A percentile compares a stretch with the other conserved stretches of the same genome.
phyloP scores from a whole-genome alignment of 2,329 filamentous ascomycete genomes.

The Penicillium sp. region DNA sequence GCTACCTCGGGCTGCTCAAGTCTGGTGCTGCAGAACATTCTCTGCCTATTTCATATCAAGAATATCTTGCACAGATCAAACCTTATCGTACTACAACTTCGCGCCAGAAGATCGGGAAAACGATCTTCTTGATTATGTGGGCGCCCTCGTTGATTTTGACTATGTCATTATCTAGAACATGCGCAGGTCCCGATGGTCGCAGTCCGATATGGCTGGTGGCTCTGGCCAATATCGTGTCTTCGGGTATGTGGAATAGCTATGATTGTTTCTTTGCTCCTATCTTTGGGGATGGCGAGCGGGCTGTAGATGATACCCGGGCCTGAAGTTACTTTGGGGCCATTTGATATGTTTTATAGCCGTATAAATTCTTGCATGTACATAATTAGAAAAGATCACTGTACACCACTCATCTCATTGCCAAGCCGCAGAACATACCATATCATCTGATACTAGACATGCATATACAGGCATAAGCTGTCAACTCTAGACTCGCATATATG shows the following conservation, averaged over 20 bases:
- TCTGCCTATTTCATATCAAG: conserved; percentile 75
- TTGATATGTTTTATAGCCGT: neutral
- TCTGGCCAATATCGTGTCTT: conserved; percentile 54
- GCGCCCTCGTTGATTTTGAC: conserved; percentile 58
- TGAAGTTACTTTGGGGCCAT: neutral
- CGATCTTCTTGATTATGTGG: conserved; percentile 61
- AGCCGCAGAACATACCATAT: neutral
- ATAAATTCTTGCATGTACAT: neutral
- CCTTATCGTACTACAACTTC: conserved; percentile 68
- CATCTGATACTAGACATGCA: neutral
- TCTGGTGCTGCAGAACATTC: conserved; percentile 75
- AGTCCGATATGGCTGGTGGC: conserved; percentile 65
- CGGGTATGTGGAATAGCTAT: conserved; percentile 62
- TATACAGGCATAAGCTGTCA: neutral
- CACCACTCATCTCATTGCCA: neutral
- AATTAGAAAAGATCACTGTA: neutral
- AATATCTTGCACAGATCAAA: conserved; percentile 66
- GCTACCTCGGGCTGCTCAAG: conserved; percentile 78
- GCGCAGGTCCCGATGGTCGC: conserved; percentile 65
- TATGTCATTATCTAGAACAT: conserved; percentile 39
- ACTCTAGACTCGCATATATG: neutral
- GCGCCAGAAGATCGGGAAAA: conserved; percentile 64
- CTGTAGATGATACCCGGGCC: conserved; percentile 33
- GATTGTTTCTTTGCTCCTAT: conserved; percentile 61
- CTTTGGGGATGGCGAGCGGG: conserved; percentile 86